Percentiles rank a stretch among this genome's conserved stretches.
Evolutionary conservation across 306 rosid genomes (phyloP).

Genomic region (Phaseolus lunatus): DNA sequence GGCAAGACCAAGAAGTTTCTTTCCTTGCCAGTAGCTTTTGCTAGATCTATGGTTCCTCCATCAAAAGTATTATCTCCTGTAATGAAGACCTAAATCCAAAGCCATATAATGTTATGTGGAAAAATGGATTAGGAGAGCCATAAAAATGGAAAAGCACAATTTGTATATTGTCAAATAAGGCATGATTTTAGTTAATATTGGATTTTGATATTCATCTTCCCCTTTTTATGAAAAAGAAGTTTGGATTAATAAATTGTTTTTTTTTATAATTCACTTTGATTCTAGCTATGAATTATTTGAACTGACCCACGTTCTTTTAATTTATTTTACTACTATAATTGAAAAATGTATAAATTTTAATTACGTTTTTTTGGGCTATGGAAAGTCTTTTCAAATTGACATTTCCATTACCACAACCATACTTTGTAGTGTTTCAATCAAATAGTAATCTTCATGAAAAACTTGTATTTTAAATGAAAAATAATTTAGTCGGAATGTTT

Average conservation of each 20-base stretch:
- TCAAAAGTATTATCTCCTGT: constrained; percentile 49
- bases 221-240: not conserved
- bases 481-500: no score
- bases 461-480: no score
- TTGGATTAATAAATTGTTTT: not conserved
- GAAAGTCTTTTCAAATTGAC: not conserved
- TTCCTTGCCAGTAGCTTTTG: constrained; percentile 72
- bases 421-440: not conserved
- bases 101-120: constrained; percentile 28
- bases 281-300: not conserved
- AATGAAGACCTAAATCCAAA: constrained; percentile 41
- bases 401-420: no score
- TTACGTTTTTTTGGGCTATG: no score
- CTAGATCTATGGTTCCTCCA: constrained; percentile 59
- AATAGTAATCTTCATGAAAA: no score
- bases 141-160: constrained; percentile 11
- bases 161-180: constrained; percentile 49
- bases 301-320: not conserved
- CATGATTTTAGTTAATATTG: constrained; percentile 40
- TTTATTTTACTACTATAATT: not conserved
- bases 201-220: not conserved
- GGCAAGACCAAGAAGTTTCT: constrained; percentile 77
- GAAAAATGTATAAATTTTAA: not conserved
- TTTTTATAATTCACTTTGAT: not conserved
- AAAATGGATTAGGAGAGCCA: constrained; percentile 18